These are phyloP conservation scores for Ensete ventricosum DNA, from an alignment of 176 grass and related monocot species.

Conservation along the genomic window DNA sequence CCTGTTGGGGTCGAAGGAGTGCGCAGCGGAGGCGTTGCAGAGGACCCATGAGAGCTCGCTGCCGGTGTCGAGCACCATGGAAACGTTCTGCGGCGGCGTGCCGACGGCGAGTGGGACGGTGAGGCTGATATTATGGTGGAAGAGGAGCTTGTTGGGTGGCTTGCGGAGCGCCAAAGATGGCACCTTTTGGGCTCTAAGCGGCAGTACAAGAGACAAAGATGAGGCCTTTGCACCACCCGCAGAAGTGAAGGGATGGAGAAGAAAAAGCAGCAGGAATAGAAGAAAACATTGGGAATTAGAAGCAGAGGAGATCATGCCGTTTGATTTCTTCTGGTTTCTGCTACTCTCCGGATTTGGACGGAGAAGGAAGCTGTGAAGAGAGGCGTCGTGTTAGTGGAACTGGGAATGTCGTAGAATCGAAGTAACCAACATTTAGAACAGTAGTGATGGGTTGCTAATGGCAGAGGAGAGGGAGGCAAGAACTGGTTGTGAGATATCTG, in stretches of 20 bases:
- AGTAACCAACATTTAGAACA: neutral
- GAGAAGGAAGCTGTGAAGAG: too few species aligned
- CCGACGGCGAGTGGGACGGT: conserved; percentile 47
- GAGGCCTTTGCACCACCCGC: neutral
- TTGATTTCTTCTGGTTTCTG: too few species aligned
- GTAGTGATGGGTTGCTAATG: neutral
- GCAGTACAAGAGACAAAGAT: conserved; percentile 1
- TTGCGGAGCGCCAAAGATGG: conserved; percentile 2
- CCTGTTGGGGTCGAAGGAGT: conserved; percentile 26
- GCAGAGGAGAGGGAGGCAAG: neutral
- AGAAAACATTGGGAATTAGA: neutral
- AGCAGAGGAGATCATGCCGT: neutral
- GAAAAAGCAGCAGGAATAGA: conserved; percentile 9
- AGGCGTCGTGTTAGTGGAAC: too few species aligned
- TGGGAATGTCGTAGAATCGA: too few species aligned
- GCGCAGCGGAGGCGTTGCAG: neutral
- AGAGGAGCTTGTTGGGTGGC: conserved; percentile 33
- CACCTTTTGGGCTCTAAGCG: conserved; percentile 29
- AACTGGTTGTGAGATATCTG: neutral
- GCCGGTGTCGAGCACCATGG: conserved; percentile 85
- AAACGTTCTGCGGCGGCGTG: conserved; percentile 57
- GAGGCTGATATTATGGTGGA: conserved; percentile 65
- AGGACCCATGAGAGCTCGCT: conserved; percentile 29
- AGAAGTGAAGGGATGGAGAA: conserved; percentile 15
- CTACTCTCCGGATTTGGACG: neutral